phyloP scores from a whole-genome alignment of 495 filamentous ascomycete genomes.

The Articulospora tetracladia region DNA sequence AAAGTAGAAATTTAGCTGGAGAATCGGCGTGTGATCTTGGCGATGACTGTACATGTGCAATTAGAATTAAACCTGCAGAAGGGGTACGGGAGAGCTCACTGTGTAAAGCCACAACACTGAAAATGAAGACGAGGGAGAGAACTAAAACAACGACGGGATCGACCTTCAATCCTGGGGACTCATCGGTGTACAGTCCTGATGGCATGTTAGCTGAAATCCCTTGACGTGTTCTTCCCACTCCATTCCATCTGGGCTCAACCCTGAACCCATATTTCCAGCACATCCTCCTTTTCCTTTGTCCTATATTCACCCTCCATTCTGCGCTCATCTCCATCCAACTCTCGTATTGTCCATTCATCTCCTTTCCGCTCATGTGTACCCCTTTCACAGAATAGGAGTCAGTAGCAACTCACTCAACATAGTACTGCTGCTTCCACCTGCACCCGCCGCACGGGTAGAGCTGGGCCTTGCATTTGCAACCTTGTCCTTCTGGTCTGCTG shows the following conservation, averaged over 20 bases:
- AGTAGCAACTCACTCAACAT: slow-evolving; percentile 75
- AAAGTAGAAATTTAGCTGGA: slow-evolving; percentile 49
- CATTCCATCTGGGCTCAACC: background rate
- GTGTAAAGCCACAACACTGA: slow-evolving; percentile 95
- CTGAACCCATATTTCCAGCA: background rate
- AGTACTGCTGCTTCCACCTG: slow-evolving; percentile 92
- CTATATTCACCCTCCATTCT: background rate
- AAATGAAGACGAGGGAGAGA: slow-evolving; percentile 93
- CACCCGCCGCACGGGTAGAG: slow-evolving; percentile 88
- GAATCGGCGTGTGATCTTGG: slow-evolving; percentile 92
- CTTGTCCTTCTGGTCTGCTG: slow-evolving; percentile 93
- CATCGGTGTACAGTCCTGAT: slow-evolving; percentile 91
- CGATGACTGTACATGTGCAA: slow-evolving; percentile 64
- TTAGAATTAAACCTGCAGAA: background rate
- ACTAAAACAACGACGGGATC: slow-evolving; percentile 96
- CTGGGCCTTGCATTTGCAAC: slow-evolving; percentile 85
- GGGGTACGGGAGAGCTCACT: slow-evolving; percentile 54
- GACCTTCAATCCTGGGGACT: slow-evolving; percentile 92
- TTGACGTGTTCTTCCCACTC: background rate
- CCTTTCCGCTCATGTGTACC: background rate
- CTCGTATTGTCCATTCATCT: background rate
- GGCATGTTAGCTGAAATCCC: background rate
- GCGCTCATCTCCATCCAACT: background rate
- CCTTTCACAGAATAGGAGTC: background rate
- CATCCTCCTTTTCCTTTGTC: background rate